Evolutionary conservation across 495 filamentous ascomycete species (phyloP), one percentile per base, ranked within the genome.

Genomic region (Aspergillus steynii): DNA sequence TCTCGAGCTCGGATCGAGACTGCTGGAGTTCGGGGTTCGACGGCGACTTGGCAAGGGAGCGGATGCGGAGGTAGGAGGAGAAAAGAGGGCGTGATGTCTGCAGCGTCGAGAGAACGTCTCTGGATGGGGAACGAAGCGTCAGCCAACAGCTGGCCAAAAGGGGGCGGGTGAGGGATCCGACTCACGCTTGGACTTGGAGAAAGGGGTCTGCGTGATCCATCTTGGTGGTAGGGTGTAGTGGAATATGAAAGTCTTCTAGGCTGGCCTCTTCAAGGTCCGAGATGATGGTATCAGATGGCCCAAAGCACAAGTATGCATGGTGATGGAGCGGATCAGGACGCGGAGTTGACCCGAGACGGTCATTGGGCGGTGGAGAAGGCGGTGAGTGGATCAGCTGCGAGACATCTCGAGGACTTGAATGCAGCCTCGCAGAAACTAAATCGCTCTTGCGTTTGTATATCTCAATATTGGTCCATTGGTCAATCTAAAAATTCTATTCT

Each of bases 41-140:
- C 46, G 85, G 79, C 5, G 83, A 87, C 60, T 86, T 83, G 60
- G 88, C 82, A 15, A 96, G 86, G 20, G 93, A 92, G 68, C 92
- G 91, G 78, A 99, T 98, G 71, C 95, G 95, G 47, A 96, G 87
- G 82, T 96, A 98, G 47, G 93, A 97, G 63, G 89, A 87, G 82
- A 97, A 97, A 59, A 96, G 88, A 32, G 91, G 85, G 12, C 93
- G 88, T 61, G 90, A 89, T 50, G 82, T 84, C 67, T 88, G 83
- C 48, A 99, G 87, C 52, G 91, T 88, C 56, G 87, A 78, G 53
- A 95, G 86, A 65, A 97, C 91, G 73, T 99, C 96, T 71, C 91
- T 96, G 48, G 25, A 61, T 55, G 62, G 15, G 27, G 47, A 61
- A 20, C 20, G 20, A 20, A 65, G 60, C 29, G 46, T 71, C 58